phyloP scores from a whole-genome alignment of 352 stramenopile species.

The Proteromonas lacertae region DNA sequence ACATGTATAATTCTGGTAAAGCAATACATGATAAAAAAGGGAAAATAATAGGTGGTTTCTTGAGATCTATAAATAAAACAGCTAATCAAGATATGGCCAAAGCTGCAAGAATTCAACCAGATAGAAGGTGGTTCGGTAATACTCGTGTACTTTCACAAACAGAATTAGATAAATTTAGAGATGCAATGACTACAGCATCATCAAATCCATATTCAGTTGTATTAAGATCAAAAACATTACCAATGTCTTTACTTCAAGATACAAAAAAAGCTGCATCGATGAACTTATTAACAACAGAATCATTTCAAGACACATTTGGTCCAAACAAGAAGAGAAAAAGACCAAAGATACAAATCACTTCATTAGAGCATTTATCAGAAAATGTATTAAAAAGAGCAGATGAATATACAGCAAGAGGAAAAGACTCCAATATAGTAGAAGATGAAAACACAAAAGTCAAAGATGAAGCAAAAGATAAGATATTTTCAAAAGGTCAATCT shows the following conservation, averaged over 20 bases:
- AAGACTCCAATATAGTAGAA: neutral
- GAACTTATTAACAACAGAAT: constrained; percentile 47
- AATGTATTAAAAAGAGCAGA: neutral
- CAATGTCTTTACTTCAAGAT: constrained; percentile 83
- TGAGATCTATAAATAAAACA: constrained; percentile 85
- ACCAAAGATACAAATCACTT: constrained; percentile 38
- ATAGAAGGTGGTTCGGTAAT: constrained; percentile 96
- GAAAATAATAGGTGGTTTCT: constrained; percentile 70
- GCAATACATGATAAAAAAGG: constrained; percentile 87
- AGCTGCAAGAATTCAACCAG: constrained; percentile 15
- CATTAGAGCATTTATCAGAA: constrained; percentile 1
- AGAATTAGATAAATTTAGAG: constrained; percentile 91
- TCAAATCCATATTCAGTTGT: constrained; percentile 89
- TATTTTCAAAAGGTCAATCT: constrained; percentile 94
- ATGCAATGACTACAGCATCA: constrained; percentile 80
- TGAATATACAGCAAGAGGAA: too few relatives aligned
- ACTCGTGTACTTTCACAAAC: constrained; percentile 82
- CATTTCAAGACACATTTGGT: constrained; percentile 82
- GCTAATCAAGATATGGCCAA: constrained; percentile 42
- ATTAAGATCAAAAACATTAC: constrained; percentile 78
- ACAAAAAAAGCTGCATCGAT: constrained; percentile 11
- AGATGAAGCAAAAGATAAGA: constrained; percentile 36
- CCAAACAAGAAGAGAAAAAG: constrained; percentile 66
- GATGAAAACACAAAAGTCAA: neutral
- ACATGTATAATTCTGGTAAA: constrained; percentile 92